Conservation (phyloP, 176 grass and related monocot species). For the Oryza glumipatula region DNA sequence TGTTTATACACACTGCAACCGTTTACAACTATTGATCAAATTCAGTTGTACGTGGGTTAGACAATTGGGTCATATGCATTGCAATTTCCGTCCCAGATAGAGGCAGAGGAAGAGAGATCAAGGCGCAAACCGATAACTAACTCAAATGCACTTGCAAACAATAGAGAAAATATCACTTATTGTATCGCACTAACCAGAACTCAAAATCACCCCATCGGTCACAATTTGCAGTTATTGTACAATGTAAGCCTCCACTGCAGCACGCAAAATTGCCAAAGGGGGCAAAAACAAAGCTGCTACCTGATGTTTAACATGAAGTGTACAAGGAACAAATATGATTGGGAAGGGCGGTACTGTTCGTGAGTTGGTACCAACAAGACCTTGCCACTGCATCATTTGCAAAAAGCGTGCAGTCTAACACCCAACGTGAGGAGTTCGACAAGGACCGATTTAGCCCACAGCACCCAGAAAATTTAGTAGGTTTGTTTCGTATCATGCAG, state of each 20-base stretch:
- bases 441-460: neutral
- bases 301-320: no score
- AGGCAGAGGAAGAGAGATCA: no score
- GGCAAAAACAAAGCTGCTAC: no score
- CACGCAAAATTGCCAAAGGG: no score
- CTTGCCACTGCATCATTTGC: neutral
- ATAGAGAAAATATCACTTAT: neutral
- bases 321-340: no score
- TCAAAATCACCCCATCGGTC: neutral
- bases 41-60: no score
- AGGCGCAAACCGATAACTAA: no score
- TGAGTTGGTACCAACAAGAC: neutral
- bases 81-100: no score
- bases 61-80: no score
- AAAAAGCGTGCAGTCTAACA: neutral
- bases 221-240: neutral
- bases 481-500: constrained; percentile 35
- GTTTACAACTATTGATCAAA: no score
- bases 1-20: no score
- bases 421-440: neutral
- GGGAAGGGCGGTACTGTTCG: neutral
- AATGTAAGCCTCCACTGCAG: neutral
- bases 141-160: neutral
- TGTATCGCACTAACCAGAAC: neutral
- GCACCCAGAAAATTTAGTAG: neutral